Evolutionary conservation across 352 stramenopile genomes (phyloP).

Genomic region (Pythium guiyangense): DNA sequence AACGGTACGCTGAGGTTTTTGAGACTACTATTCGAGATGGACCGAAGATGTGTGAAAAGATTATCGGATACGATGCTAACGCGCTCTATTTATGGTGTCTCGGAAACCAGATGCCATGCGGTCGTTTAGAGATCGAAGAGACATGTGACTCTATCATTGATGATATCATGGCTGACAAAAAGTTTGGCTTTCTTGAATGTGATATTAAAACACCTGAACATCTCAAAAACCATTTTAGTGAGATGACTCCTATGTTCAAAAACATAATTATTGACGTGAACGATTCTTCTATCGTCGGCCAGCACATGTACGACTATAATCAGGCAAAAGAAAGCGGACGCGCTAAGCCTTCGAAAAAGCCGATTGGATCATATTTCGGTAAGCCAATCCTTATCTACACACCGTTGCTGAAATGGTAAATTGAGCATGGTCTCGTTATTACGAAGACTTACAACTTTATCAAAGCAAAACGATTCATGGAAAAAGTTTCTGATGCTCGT

Average conservation of each 20-base stretch:
- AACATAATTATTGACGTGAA: conserved; percentile 20
- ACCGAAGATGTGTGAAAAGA: conserved; percentile 17
- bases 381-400: conserved; percentile 31
- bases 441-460: conserved; percentile 23
- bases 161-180: conserved; percentile 30
- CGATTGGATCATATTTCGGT: conserved; percentile 32
- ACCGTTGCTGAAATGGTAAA: conserved; percentile 32
- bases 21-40: conserved; percentile 11
- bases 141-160: conserved; percentile 23
- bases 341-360: conserved; percentile 8
- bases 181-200: conserved; percentile 34
- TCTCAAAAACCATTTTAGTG: conserved; percentile 26
- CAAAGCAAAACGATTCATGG: conserved; percentile 13
- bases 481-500: conserved; percentile 18
- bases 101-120: conserved; percentile 28
- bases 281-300: conserved; percentile 18
- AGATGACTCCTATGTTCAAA: conserved; percentile 40
- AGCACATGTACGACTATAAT: conserved; percentile 27
- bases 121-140: conserved; percentile 13
- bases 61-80: conserved; percentile 24
- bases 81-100: conserved; percentile 26
- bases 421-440: conserved; percentile 20
- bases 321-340: neutral
- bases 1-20: conserved; percentile 12
- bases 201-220: conserved; percentile 30